Evolutionary conservation across 192 early-diverging fungal species (phyloP).

Genomic region (Podila minutissima): DNA sequence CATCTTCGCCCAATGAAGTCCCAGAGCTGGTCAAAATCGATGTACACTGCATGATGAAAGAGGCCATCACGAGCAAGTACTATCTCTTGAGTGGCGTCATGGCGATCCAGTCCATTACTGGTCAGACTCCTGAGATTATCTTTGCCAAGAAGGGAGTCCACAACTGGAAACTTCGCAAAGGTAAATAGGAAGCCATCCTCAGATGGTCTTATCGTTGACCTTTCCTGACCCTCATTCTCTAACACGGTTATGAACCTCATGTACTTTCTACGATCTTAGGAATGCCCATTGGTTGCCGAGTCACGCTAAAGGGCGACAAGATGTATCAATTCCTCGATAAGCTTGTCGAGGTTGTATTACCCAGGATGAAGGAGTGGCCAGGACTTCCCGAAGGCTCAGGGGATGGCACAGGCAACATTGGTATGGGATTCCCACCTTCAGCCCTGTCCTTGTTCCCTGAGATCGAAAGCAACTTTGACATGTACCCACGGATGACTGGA

Average conservation of each 20-base stretch:
- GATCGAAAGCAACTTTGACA: slow-evolving; percentile 95
- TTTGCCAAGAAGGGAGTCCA: slow-evolving; percentile 85
- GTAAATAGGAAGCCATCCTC: slow-evolving; percentile 14
- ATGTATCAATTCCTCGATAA: slow-evolving; percentile 98
- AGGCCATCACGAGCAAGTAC: slow-evolving; percentile 89
- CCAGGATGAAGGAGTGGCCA: slow-evolving; percentile 91
- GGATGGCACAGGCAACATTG: slow-evolving; percentile 85
- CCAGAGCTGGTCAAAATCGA: slow-evolving; percentile 79
- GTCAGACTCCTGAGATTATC: slow-evolving; percentile 78
- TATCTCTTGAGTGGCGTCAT: slow-evolving; percentile 90
- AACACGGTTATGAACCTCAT: neutral
- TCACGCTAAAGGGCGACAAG: slow-evolving; percentile 79
- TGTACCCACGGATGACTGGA: slow-evolving; percentile 89
- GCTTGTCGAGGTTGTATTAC: slow-evolving; percentile 92
- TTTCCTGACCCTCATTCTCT: neutral
- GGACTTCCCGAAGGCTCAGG: slow-evolving; percentile 79
- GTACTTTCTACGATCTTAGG: slow-evolving; percentile 25
- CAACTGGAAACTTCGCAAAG: slow-evolving; percentile 87
- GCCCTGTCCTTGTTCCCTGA: slow-evolving; percentile 95
- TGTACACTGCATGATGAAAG: slow-evolving; percentile 88
- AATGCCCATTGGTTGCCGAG: slow-evolving; percentile 91
- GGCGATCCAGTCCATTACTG: slow-evolving; percentile 90
- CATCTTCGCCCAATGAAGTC: slow-evolving; percentile 66
- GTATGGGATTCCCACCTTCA: slow-evolving; percentile 83
- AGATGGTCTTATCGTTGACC: neutral